Evolutionary conservation across 148 eudicot species (phyloP), one percentile per base, ranked within the genome.

Genomic region (Beta vulgaris): DNA sequence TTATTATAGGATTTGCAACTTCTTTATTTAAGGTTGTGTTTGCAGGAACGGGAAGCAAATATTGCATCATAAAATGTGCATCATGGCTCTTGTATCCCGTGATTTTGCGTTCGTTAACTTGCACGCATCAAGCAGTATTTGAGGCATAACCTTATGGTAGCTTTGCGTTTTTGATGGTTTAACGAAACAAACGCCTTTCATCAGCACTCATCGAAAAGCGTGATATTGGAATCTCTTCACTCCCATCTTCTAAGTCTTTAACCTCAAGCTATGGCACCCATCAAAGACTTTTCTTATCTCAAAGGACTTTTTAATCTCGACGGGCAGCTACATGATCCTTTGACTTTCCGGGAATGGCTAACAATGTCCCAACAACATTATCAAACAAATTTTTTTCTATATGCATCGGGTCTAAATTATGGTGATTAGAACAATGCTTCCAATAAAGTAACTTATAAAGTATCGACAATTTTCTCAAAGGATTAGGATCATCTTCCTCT

Each of bases 101-200:
- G 0, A 69, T 14, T 29, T 46, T 69, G 7, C 57, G 25, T 37
- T 69, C 55, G 1, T 7, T 1, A 44, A 46, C 35, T 4, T 46
- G 49, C 35, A 69, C 72, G 46, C 35, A 69, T 46, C 57, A 28
- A 6, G 19, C 7, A 2, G 46, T 25, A 44, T 69, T 29, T 0
- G 72, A 69, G 1, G 19, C 72, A 69, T 23, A 69, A 69, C 72
- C 72, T 6, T 69, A 25, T 10, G 72, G 72, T 2, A 69, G n/a
- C 28, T 69, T 69, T 46, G 72, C 57, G 6, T 46, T 28, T 26
- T 69, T 44, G 1, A 69, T 0, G 21, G 13, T 23, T 16, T 69
- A 37, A 18, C 72, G 46, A 37, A 69, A 69, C 3, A 5, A 8
- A 7, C 28, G 26, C 13, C 46, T 35, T 23, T 40, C 32, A 3